Percentiles rank a stretch among this genome's conserved stretches.
These are phyloP conservation scores for Dendryphion nanum DNA, from an alignment of 2,329 filamentous ascomycete species.

Conservation along the genomic window DNA sequence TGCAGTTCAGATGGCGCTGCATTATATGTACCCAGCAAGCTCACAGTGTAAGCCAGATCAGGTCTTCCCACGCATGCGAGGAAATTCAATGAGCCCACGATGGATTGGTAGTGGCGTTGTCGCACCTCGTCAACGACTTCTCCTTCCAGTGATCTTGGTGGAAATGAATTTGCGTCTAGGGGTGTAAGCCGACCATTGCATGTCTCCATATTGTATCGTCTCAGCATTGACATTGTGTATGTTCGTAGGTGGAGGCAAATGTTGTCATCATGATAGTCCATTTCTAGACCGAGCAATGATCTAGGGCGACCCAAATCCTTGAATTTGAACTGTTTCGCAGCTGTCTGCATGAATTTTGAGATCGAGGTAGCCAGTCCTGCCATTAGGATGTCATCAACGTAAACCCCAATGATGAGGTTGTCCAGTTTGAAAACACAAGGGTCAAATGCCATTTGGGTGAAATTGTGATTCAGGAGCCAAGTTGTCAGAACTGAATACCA, in stretches of 20 bases:
- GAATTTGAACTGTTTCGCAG: conserved; percentile 5
- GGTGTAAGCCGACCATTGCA: conserved; percentile 5
- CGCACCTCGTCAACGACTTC: neutral
- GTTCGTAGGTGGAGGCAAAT: conserved; percentile 4
- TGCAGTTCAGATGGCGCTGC: conserved; percentile 4
- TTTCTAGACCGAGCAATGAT: conserved; percentile 5
- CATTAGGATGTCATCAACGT: conserved; percentile 11
- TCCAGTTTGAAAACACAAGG: neutral
- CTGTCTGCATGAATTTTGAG: neutral
- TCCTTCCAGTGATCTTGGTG: neutral
- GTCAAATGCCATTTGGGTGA: neutral
- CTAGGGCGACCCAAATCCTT: conserved; percentile 7
- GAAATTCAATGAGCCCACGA: conserved; percentile 10
- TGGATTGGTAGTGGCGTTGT: conserved; percentile 2
- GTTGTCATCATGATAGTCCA: conserved; percentile 2
- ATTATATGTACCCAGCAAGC: conserved; percentile 6
- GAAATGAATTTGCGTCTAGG: conserved; percentile 6
- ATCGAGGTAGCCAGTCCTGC: conserved; percentile 1
- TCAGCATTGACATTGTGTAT: conserved; percentile 1
- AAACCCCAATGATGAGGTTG: conserved; percentile 10
- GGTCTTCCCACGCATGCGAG: conserved; percentile 4
- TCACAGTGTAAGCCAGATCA: conserved; percentile 2
- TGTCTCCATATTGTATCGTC: conserved; percentile 2
- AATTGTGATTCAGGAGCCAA: neutral
- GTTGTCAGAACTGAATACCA: neutral